Base-by-base conservation (phyloP, 73 alveolate genomes). In the Paramecium tetraurelia region DNA sequence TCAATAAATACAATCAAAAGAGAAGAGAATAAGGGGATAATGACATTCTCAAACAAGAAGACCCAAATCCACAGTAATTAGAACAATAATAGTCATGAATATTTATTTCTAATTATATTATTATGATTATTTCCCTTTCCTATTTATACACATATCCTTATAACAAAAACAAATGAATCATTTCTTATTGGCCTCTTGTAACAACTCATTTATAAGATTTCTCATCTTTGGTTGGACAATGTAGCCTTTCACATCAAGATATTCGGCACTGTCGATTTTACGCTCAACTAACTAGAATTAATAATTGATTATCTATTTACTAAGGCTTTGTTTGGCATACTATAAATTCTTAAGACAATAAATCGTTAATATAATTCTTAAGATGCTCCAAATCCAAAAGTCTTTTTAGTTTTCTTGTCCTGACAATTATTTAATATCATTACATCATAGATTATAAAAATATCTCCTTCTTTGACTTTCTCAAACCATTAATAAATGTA, bases 1-100 rank as follows among this genome's bases (percentile, higher is more conserved):
- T 89, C 7, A 89, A 89, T 31, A 89, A 89, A 89, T 89, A 89
- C 35, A 89, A 89, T 43, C 18, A 80, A 48, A 80, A 80, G 75
- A 33, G 90, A n/a, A 80, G 90, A 43, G 86, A 72, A 72, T 72
- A 36, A 36, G 86, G 86, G 2, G 86, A 72, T 6, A 27, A 10
- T 63, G 84, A 63, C 9, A 2, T 12, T 31, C 46, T 33, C 7
- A 63, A 63, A 27, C 4, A 63, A 63, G 84, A 63, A 33, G 27
- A 22, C 24, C 41, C 84, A 27, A 63, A 31, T 24, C 48, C 27
- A 27, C 6, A 22, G 10, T 18, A 53, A 53, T 53, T 53, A 53
- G 84, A 63, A 63, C 29, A 63, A 31, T 63, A 63, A 63, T 63
- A 31, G 21, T 63, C 84, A 63, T 63, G 84, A 63, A 63, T 53